Evolutionary conservation across 176 grass and related monocot genomes (phyloP).

Genomic region (Carex cristatella): DNA sequence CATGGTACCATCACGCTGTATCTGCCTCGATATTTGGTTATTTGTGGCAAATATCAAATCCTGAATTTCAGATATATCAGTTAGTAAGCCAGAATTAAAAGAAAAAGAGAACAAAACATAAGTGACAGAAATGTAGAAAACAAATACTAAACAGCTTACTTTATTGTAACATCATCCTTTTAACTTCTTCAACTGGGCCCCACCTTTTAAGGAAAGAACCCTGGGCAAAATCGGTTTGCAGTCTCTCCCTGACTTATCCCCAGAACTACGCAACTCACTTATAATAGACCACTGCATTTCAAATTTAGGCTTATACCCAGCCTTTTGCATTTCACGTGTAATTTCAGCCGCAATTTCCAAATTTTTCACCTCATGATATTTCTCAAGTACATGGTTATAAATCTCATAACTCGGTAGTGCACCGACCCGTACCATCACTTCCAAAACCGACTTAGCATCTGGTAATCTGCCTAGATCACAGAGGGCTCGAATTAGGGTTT

Average conservation of each 20-base stretch:
- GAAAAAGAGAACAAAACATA: background rate
- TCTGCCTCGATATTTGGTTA: background rate
- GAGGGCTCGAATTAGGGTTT: slow-evolving; percentile 57
- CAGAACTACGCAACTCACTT: slow-evolving; percentile 64
- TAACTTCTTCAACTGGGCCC: background rate
- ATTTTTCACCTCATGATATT: slow-evolving; percentile 44
- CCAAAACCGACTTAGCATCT: slow-evolving; percentile 62
- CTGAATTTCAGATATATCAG: background rate
- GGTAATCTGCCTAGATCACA: slow-evolving; percentile 50
- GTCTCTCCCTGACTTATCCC: slow-evolving; percentile 33
- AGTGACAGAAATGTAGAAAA: background rate
- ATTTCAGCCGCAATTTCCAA: slow-evolving; percentile 52
- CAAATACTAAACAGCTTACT: background rate
- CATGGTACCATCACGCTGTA: background rate
- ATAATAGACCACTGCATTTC: slow-evolving; percentile 94
- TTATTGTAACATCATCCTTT: slow-evolving; percentile 8
- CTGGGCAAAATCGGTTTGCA: slow-evolving; percentile 50
- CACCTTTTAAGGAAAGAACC: slow-evolving; percentile 39
- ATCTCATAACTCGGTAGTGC: slow-evolving; percentile 48
- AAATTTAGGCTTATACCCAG: slow-evolving; percentile 72
- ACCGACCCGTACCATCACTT: slow-evolving; percentile 39
- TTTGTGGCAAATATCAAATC: background rate
- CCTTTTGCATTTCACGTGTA: slow-evolving; percentile 83
- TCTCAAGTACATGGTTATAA: slow-evolving; percentile 75
- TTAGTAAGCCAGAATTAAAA: background rate